Conservation (phyloP, 352 stramenopile species). For the Plasmopara viticola region DNA sequence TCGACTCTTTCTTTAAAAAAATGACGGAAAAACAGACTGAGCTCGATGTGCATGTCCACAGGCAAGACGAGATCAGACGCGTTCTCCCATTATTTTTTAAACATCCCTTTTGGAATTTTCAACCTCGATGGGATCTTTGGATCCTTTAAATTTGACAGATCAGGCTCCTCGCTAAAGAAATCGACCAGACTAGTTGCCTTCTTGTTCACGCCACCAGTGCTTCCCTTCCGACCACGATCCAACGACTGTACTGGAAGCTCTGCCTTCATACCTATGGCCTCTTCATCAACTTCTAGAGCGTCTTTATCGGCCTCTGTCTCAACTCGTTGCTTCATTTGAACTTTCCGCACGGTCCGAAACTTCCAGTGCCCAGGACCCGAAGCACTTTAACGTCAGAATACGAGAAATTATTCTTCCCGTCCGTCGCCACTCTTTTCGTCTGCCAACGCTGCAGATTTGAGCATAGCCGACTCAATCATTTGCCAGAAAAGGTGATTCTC, state of each 20-base stretch:
- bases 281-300: conserved; percentile 26
- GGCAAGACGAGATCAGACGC: conserved; percentile 61
- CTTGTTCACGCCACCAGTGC: conserved; percentile 32
- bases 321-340: conserved; percentile 29
- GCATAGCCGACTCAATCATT: conserved; percentile 69
- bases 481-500: conserved; percentile 52
- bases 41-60: conserved; percentile 36
- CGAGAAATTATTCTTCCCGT: conserved; percentile 60
- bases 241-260: conserved; percentile 11
- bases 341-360: conserved; percentile 44
- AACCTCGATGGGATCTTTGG: conserved; percentile 32
- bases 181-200: conserved; percentile 36
- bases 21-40: conserved; percentile 68
- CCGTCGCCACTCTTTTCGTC: conserved; percentile 39
- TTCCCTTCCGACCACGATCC: conserved; percentile 19
- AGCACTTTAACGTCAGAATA: conserved; percentile 82
- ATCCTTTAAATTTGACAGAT: conserved; percentile 41
- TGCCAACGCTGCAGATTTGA: conserved; percentile 41
- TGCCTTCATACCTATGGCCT: conserved; percentile 23
- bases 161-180: conserved; percentile 45
- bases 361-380: conserved; percentile 73
- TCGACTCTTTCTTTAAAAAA: conserved; percentile 66
- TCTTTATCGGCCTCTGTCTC: conserved; percentile 24
- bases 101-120: conserved; percentile 41
- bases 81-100: conserved; percentile 49